Percentiles rank a stretch among this genome's conserved stretches.
These are phyloP conservation scores for Rhinocladiella mackenziei DNA, from an alignment of 2,329 filamentous ascomycete species.

Conservation along the genomic window DNA sequence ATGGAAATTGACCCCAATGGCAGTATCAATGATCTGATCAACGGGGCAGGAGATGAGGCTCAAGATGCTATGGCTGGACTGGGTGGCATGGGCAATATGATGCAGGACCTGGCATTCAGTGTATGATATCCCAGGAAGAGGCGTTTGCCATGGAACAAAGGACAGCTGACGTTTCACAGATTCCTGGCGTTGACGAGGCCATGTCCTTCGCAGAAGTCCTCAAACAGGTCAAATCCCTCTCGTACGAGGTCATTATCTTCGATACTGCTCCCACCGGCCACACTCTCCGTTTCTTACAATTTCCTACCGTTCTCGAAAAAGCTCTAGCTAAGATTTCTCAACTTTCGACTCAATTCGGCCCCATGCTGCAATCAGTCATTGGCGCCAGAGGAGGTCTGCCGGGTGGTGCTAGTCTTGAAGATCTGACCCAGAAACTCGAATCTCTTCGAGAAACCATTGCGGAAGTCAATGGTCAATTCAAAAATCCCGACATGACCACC, in stretches of 20 bases:
- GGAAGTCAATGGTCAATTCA: slow-evolving; percentile 97
- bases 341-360: slow-evolving; percentile 89
- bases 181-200: slow-evolving; percentile 96
- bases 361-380: slow-evolving; percentile 89
- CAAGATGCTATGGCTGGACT: slow-evolving; percentile 67
- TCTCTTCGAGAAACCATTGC: slow-evolving; percentile 84
- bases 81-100: slow-evolving; percentile 81
- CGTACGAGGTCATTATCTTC: slow-evolving; percentile 98
- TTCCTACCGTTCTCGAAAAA: slow-evolving; percentile 96
- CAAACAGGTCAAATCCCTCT: slow-evolving; percentile 98
- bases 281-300: slow-evolving; percentile 96
- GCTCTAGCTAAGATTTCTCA: slow-evolving; percentile 95
- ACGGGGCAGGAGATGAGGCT: slow-evolving; percentile 67
- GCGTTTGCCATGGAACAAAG: too few relatives aligned
- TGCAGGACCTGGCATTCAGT: slow-evolving; percentile 96
- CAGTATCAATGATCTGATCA: slow-evolving; percentile 90
- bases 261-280: slow-evolving; percentile 97
- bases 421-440: slow-evolving; percentile 93
- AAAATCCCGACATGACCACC: slow-evolving; percentile 89
- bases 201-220: slow-evolving; percentile 99
- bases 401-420: slow-evolving; percentile 86
- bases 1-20: slow-evolving; percentile 99
- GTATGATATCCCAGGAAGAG: slow-evolving; percentile 53
- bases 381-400: slow-evolving; percentile 73
- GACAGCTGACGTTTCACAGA: slow-evolving; percentile 51